A percentile compares a stretch with the other conserved stretches of the same genome.
Conservation (phyloP, 352 stramenopile genomes). For the Phytophthora uliginosa region DNA sequence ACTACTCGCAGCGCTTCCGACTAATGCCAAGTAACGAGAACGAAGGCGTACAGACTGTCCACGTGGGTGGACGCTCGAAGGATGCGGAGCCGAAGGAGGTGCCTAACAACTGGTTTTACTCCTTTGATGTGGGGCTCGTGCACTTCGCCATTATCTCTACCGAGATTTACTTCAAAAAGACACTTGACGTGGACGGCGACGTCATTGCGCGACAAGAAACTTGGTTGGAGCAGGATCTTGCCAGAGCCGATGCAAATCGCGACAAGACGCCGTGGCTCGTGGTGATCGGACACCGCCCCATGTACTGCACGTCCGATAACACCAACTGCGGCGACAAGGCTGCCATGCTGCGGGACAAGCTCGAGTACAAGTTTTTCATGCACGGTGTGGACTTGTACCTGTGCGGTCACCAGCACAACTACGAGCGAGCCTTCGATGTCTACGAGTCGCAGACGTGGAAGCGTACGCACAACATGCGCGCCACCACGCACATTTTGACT, state of each 20-base stretch:
- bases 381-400: conserved; percentile 91
- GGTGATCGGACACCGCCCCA: conserved; percentile 87
- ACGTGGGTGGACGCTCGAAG: conserved; percentile 45
- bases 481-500: conserved; percentile 91
- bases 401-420: conserved; percentile 93
- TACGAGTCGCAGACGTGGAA: conserved; percentile 71
- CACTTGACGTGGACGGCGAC: conserved; percentile 53
- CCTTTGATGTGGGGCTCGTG: conserved; percentile 87
- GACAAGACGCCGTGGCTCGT: conserved; percentile 81
- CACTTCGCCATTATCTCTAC: conserved; percentile 91
- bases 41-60: conserved; percentile 61
- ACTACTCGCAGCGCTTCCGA: conserved; percentile 90
- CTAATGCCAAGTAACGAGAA: conserved; percentile 88
- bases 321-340: conserved; percentile 78
- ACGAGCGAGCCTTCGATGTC: conserved; percentile 89
- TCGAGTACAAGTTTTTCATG: conserved; percentile 86
- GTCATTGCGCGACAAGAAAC: conserved; percentile 69
- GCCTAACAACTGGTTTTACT: conserved; percentile 94
- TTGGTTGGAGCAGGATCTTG: conserved; percentile 75
- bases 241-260: conserved; percentile 72
- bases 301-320: conserved; percentile 91
- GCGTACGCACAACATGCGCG: conserved; percentile 84
- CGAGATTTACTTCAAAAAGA: conserved; percentile 91
- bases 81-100: conserved; percentile 44
- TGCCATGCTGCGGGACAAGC: conserved; percentile 60